A percentile compares a stretch with the other conserved stretches of the same genome.
Conservation (phyloP, 768 basidiomycete species). For the Candolleomyces efflorescens region DNA sequence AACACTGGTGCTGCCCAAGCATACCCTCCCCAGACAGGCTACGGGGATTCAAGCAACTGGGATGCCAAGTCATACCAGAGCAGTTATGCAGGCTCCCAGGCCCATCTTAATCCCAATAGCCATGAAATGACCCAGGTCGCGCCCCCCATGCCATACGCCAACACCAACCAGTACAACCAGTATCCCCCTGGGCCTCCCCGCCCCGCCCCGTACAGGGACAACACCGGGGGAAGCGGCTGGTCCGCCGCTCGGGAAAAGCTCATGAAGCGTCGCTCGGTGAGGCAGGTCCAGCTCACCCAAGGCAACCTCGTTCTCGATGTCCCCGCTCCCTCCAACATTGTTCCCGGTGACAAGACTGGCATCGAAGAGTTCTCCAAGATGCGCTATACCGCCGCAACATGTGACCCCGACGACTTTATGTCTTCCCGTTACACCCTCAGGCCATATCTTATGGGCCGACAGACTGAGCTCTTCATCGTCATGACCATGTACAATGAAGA, state of each 20-base stretch:
- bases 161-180: constrained; percentile 49
- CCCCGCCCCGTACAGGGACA: constrained; percentile 44
- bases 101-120: constrained; percentile 64
- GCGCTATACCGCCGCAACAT: constrained; percentile 86
- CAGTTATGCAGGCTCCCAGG: constrained; percentile 65
- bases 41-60: constrained; percentile 44
- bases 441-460: constrained; percentile 72
- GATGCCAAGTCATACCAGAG: constrained; percentile 57
- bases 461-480: constrained; percentile 91
- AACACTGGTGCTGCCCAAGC: constrained; percentile 29
- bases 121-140: constrained; percentile 54
- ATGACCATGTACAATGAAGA: constrained; percentile 98
- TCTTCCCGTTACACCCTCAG: constrained; percentile 70
- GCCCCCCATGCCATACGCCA: constrained; percentile 51
- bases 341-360: constrained; percentile 59
- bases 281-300: constrained; percentile 74
- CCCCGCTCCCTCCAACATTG: constrained; percentile 71
- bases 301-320: constrained; percentile 87
- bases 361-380: constrained; percentile 78
- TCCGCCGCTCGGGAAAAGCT: constrained; percentile 71
- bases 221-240: constrained; percentile 59
- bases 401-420: constrained; percentile 89
- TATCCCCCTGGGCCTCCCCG: constrained; percentile 57
- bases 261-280: constrained; percentile 75
- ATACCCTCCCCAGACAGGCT: constrained; percentile 28